Evolutionary conservation across 495 filamentous ascomycete genomes (phyloP).

Genomic region (Mycothermus thermophilus): DNA sequence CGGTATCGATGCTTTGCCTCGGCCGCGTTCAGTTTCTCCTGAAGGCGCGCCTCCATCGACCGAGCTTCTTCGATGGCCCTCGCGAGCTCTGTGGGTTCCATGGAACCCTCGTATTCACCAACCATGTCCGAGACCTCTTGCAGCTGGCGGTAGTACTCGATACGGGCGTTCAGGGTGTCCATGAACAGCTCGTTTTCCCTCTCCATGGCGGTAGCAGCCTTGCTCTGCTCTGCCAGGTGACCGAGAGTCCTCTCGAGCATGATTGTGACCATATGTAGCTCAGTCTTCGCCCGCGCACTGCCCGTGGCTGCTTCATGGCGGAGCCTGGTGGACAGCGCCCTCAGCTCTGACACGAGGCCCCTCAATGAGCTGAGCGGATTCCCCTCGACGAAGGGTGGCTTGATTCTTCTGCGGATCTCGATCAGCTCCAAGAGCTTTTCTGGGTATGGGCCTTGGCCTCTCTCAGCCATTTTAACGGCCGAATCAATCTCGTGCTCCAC

Average conservation of each 20-base stretch:
- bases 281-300: slow-evolving; percentile 46
- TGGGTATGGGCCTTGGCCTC: slow-evolving; percentile 58
- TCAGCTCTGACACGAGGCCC: slow-evolving; percentile 52
- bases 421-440: slow-evolving; percentile 51
- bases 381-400: slow-evolving; percentile 36
- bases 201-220: slow-evolving; percentile 44
- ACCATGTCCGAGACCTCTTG: slow-evolving; percentile 82
- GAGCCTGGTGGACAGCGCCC: slow-evolving; percentile 47
- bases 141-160: slow-evolving; percentile 81
- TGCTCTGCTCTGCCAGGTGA: slow-evolving; percentile 50
- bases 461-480: slow-evolving; percentile 42
- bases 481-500: slow-evolving; percentile 58
- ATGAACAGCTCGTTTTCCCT: slow-evolving; percentile 67
- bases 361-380: slow-evolving; percentile 44
- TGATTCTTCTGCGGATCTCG: slow-evolving; percentile 38
- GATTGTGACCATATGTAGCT: slow-evolving; percentile 45
- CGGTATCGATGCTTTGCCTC: slow-evolving; percentile 64
- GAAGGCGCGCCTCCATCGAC: slow-evolving; percentile 34
- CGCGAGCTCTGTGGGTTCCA: slow-evolving; percentile 25
- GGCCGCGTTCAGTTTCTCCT: slow-evolving; percentile 41
- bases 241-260: slow-evolving; percentile 44
- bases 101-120: slow-evolving; percentile 46
- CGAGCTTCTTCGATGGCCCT: slow-evolving; percentile 10
- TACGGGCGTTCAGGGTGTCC: slow-evolving; percentile 60
- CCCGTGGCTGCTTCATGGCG: slow-evolving; percentile 45